These are phyloP conservation scores for Daldinia grandis DNA, from an alignment of 495 filamentous ascomycete genomes.

Conservation along the genomic window DNA sequence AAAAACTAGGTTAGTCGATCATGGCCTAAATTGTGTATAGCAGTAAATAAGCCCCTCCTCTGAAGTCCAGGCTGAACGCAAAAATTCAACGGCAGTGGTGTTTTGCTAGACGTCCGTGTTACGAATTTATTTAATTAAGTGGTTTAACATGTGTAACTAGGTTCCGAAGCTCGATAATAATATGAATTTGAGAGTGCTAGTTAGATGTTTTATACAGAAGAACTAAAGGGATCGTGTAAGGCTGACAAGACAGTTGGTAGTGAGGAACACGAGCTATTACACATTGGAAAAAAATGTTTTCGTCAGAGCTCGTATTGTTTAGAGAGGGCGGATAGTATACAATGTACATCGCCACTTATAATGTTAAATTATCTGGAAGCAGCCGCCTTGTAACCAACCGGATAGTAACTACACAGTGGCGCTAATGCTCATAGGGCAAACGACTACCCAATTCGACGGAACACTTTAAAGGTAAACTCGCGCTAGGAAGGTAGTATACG, in stretches of 20 bases:
- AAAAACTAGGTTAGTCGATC: conserved; percentile 32
- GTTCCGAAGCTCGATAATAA: background rate
- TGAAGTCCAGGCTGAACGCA: conserved; percentile 28
- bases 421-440: background rate
- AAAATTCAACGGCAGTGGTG: conserved; percentile 29
- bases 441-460: background rate
- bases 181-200: background rate
- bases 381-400: background rate
- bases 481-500: conserved; percentile 2
- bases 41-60: conserved; percentile 24
- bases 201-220: background rate
- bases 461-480: background rate
- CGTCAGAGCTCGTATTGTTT: conserved; percentile 7
- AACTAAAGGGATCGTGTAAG: background rate
- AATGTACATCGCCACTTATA: conserved; percentile 1
- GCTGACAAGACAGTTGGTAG: background rate
- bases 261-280: background rate
- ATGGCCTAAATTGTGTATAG: conserved; percentile 32
- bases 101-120: background rate
- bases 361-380: background rate
- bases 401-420: background rate
- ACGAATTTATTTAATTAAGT: background rate
- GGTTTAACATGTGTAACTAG: too few species aligned
- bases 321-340: background rate
- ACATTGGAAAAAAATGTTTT: background rate